Percentiles rank a stretch among this genome's conserved stretches.
Evolutionary conservation across 768 basidiomycete species (phyloP).

Genomic region (Xerocomellus chrysenteron): DNA sequence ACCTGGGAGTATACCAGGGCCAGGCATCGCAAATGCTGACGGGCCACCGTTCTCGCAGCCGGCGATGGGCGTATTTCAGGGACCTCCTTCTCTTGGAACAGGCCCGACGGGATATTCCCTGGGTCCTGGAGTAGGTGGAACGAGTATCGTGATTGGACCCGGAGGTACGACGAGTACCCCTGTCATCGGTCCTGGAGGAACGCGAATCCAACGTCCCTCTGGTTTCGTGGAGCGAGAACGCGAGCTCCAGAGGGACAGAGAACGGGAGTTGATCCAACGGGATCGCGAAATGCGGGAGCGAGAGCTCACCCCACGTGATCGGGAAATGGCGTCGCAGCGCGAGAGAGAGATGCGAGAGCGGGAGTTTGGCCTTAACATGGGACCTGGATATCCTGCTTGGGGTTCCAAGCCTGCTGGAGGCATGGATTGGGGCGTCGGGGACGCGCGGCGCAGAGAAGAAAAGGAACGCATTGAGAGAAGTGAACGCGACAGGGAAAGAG

Average conservation of each 20-base stretch:
- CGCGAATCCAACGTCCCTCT: slow-evolving; percentile 25
- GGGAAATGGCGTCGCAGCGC: slow-evolving; percentile 21
- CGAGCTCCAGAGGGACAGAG: slow-evolving; percentile 23
- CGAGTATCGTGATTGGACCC: slow-evolving; percentile 27
- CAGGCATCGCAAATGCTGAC: slow-evolving; percentile 15
- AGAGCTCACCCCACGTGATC: slow-evolving; percentile 22
- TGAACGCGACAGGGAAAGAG: slow-evolving; percentile 31
- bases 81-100: slow-evolving; percentile 20
- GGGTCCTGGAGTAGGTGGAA: slow-evolving; percentile 18
- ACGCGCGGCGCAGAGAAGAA: slow-evolving; percentile 38
- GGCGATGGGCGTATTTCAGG: slow-evolving; percentile 29
- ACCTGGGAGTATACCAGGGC: slow-evolving; percentile 4
- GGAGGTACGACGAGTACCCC: slow-evolving; percentile 22
- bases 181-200: slow-evolving; percentile 15
- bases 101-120: slow-evolving; percentile 20
- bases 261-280: slow-evolving; percentile 30
- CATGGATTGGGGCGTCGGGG: slow-evolving; percentile 34
- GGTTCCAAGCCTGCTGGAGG: slow-evolving; percentile 35
- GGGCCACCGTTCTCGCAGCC: slow-evolving; percentile 23
- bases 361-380: slow-evolving; percentile 25
- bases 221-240: slow-evolving; percentile 35
- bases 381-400: slow-evolving; percentile 24
- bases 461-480: slow-evolving; percentile 24
- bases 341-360: slow-evolving; percentile 28
- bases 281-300: slow-evolving; percentile 27